phyloP scores from a whole-genome alignment of 2,329 filamentous ascomycete species.

The Calonectria naviculata region DNA sequence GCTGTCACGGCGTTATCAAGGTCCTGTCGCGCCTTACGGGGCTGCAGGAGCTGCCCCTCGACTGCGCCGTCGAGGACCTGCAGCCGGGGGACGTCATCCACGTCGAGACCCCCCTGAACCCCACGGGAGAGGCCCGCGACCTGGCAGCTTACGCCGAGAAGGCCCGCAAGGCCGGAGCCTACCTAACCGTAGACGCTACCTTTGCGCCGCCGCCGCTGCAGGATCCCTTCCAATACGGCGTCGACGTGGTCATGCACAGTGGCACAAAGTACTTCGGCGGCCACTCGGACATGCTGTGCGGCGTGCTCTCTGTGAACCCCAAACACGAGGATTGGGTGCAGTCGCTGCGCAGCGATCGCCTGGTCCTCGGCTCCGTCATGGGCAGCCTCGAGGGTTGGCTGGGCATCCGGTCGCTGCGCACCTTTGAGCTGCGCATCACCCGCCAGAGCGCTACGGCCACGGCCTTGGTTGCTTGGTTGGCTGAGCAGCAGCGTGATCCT shows the following conservation, averaged over 20 bases:
- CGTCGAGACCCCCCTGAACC: conserved; percentile 94
- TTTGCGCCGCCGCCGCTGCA: conserved; percentile 92
- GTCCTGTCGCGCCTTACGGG: conserved; percentile 82
- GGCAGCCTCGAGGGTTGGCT: conserved; percentile 94
- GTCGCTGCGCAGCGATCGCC: conserved; percentile 73
- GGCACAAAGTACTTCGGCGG: conserved; percentile 98
- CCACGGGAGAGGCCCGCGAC: conserved; percentile 82
- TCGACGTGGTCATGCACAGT: conserved; percentile 90
- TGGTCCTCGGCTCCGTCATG: conserved; percentile 86
- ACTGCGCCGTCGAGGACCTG: conserved; percentile 74
- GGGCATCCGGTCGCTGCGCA: conserved; percentile 86
- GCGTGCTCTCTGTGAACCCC: conserved; percentile 77
- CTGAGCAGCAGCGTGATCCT: conserved; percentile 55
- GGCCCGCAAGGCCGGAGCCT: conserved; percentile 79
- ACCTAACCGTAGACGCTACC: conserved; percentile 87
- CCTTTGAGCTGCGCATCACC: conserved; percentile 83
- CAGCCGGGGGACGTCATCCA: conserved; percentile 86
- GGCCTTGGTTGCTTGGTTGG: conserved; percentile 78
- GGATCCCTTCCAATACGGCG: conserved; percentile 85
- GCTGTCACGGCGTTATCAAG: conserved; percentile 86
- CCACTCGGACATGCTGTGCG: conserved; percentile 93
- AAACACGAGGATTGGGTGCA: conserved; percentile 66
- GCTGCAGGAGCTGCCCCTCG: conserved; percentile 77
- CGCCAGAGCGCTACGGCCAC: conserved; percentile 80
- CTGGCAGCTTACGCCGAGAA: conserved; percentile 77